Conservation (phyloP, 1,284 basidiomycete species). For the Puccinia polysora region DNA sequence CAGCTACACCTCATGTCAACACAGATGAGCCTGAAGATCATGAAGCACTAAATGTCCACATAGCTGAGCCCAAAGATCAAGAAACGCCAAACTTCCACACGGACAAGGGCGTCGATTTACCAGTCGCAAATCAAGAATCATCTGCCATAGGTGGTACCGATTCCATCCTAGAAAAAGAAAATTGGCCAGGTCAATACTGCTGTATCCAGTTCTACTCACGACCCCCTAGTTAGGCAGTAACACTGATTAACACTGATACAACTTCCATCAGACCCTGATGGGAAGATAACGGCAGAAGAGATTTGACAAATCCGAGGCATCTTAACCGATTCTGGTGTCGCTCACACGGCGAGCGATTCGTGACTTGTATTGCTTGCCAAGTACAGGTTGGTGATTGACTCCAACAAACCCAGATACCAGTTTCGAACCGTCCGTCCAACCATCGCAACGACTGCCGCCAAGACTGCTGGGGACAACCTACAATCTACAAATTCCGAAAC, state of each 20-base stretch:
- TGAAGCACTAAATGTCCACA: not conserved
- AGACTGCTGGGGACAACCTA: not conserved
- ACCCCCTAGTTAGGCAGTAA: not conserved
- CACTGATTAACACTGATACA: not conserved
- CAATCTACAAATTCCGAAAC: not conserved
- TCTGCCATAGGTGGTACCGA: not conserved
- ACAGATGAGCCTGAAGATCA: not conserved
- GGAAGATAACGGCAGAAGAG: not conserved
- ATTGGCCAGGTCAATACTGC: not conserved
- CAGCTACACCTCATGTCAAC: not conserved
- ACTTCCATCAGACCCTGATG: not conserved
- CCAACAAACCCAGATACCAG: not conserved
- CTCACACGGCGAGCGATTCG: not conserved
- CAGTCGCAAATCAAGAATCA: not conserved
- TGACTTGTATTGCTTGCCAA: slow-evolving; percentile 1
- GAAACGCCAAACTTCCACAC: not conserved
- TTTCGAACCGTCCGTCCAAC: not conserved
- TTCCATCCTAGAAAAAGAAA: not conserved
- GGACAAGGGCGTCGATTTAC: not conserved
- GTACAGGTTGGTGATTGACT: not conserved
- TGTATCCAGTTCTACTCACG: not conserved
- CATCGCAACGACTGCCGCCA: not conserved
- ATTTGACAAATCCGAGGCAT: not conserved
- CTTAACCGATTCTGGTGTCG: not conserved
- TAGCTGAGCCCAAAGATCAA: not conserved